A percentile compares a stretch with the other conserved stretches of the same genome.
Evolutionary conservation across 73 alveolate species (phyloP).

Genomic region (Paramecium sonneborni): DNA sequence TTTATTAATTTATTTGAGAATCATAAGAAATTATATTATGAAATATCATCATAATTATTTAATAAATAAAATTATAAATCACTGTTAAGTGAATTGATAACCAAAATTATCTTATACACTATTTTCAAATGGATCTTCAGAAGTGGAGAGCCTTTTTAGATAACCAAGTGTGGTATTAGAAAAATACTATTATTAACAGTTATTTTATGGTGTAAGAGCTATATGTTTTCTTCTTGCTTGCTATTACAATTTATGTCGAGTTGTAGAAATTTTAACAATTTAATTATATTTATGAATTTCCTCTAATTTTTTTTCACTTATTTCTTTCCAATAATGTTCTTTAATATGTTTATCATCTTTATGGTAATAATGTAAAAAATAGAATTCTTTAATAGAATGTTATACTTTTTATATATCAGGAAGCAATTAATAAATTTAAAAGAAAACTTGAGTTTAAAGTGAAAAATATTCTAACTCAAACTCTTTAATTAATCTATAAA

Average conservation of each 20-base stretch:
- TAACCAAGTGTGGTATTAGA: slow-evolving; percentile 16
- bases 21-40: too few relatives aligned
- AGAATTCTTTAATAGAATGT: background rate
- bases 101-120: background rate
- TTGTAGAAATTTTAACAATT: background rate
- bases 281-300: background rate
- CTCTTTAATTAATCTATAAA: background rate
- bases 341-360: background rate
- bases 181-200: background rate
- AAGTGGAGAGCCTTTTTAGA: slow-evolving; percentile 18
- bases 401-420: background rate
- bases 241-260: background rate
- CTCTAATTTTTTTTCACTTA: background rate
- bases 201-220: background rate
- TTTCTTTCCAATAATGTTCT: background rate
- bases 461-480: background rate
- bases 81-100: background rate
- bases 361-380: background rate
- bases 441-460: background rate
- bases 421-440: background rate
- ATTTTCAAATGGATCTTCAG: slow-evolving; percentile 12
- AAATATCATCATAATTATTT: too few relatives aligned
- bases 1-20: too few relatives aligned
- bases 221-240: background rate
- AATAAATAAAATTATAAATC: background rate